phyloP scores from a whole-genome alignment of 2,329 filamentous ascomycete genomes.

The Hypoxylon sp. region DNA sequence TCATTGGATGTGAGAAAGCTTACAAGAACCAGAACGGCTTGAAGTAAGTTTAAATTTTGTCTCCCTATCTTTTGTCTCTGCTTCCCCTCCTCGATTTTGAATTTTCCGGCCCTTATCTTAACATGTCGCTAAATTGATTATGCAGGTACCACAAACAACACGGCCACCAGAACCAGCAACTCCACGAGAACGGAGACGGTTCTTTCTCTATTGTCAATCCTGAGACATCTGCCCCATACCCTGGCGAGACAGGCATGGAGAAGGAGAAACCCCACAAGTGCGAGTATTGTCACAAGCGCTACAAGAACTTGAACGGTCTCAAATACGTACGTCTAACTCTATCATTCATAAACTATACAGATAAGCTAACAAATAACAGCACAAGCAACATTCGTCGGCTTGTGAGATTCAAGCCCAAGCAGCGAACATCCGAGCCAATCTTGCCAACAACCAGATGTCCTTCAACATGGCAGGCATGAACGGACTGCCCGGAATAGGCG shows the following conservation, averaged over 20 bases:
- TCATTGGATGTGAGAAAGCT: slow-evolving; percentile 98
- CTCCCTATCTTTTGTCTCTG: slow-evolving; percentile 19
- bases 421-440: slow-evolving; percentile 59
- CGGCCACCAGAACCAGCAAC: slow-evolving; percentile 94
- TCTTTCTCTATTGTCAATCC: slow-evolving; percentile 99
- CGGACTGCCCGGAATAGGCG: slow-evolving; percentile 69
- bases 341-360: not conserved
- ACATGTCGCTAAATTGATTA: slow-evolving; percentile 51
- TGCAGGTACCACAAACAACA: slow-evolving; percentile 80
- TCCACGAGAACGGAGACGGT: slow-evolving; percentile 96
- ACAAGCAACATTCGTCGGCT: slow-evolving; percentile 86
- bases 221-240: slow-evolving; percentile 92
- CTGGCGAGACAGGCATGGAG: slow-evolving; percentile 98
- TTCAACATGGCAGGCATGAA: slow-evolving; percentile 52
- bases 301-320: slow-evolving; percentile 98
- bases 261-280: slow-evolving; percentile 99
- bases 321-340: slow-evolving; percentile 79
- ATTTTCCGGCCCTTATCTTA: slow-evolving; percentile 38
- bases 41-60: slow-evolving; percentile 74
- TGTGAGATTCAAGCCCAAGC: slow-evolving; percentile 85
- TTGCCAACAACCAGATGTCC: slow-evolving; percentile 53
- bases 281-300: slow-evolving; percentile 96
- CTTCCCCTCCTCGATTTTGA: slow-evolving; percentile 29
- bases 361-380: slow-evolving; percentile 62
- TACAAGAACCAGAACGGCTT: slow-evolving; percentile 99